Percentiles rank a stretch among this genome's conserved stretches.
Conservation (phyloP, 2,329 filamentous ascomycete genomes). For the Cladosporium cucumerinum region DNA sequence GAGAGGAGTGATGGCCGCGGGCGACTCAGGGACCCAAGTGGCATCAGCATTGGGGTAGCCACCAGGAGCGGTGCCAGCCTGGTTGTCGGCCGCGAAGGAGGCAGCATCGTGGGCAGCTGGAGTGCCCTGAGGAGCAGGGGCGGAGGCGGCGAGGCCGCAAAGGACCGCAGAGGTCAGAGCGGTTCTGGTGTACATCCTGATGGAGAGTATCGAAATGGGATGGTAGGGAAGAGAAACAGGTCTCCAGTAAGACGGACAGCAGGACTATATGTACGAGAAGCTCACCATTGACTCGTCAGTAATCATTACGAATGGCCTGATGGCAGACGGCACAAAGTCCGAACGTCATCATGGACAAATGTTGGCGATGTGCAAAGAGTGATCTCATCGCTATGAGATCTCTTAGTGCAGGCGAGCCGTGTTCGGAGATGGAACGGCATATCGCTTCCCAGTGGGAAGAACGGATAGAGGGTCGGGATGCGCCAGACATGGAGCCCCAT, state of each 20-base stretch:
- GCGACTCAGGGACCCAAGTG: conserved; percentile 38
- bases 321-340: conserved; percentile 8
- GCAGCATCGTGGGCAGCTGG: conserved; percentile 15
- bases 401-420: conserved; percentile 3
- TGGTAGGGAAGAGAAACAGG: conserved; percentile 1
- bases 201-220: conserved; percentile 20
- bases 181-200: conserved; percentile 39
- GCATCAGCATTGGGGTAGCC: conserved; percentile 47
- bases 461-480: not conserved
- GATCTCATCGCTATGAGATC: conserved; percentile 14
- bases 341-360: conserved; percentile 16
- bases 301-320: conserved; percentile 3
- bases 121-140: conserved; percentile 31
- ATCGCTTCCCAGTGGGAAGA: not conserved
- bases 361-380: conserved; percentile 13
- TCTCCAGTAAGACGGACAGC: not conserved
- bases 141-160: conserved; percentile 35
- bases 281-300: not conserved
- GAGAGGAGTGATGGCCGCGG: conserved; percentile 33
- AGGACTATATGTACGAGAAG: conserved; percentile 5
- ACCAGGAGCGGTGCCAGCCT: conserved; percentile 29
- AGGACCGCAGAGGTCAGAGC: conserved; percentile 35
- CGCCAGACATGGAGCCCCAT: conserved; percentile 9
- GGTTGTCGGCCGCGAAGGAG: conserved; percentile 22
- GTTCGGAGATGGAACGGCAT: conserved; percentile 11